Percentiles rank a stretch among this genome's conserved stretches.
Conservation (phyloP, 164 flowering plant species). For the Magnolia sinica region DNA sequence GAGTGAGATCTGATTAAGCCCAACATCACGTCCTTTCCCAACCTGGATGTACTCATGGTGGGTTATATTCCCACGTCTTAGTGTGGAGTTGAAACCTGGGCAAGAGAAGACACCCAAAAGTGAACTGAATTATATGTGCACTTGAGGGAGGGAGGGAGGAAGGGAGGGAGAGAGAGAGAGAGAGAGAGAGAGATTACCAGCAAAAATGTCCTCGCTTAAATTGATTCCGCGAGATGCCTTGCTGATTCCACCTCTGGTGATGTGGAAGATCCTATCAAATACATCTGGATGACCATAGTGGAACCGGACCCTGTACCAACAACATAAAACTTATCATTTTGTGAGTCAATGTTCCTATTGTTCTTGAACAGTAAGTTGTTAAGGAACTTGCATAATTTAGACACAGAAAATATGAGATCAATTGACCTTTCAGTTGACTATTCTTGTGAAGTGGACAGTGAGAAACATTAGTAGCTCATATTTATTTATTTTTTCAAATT, state of each 20-base stretch:
- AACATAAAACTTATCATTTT: neutral
- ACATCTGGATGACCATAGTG: conserved; percentile 99
- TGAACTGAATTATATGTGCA: neutral
- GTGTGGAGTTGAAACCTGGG: conserved; percentile 90
- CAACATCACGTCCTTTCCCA: conserved; percentile 98
- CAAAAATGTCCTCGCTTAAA: conserved; percentile 95
- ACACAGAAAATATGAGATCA: neutral
- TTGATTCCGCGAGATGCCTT: conserved; percentile 90
- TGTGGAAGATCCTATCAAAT: conserved; percentile 91
- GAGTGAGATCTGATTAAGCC: conserved; percentile 95
- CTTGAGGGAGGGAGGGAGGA: too few relatives aligned
- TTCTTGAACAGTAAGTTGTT: neutral
- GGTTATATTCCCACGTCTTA: conserved; percentile 88
- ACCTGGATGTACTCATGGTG: conserved; percentile 99
- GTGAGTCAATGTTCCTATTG: neutral
- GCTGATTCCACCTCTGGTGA: conserved; percentile 97
- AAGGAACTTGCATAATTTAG: neutral
- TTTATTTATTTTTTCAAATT: too few relatives aligned
- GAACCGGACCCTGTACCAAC: conserved; percentile 76
- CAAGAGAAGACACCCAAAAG: conserved; percentile 1
- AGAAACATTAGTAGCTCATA: too few relatives aligned
- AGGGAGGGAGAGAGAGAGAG: too few relatives aligned
- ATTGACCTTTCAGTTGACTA: neutral
- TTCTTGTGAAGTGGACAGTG: neutral
- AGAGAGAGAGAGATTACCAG: conserved; percentile 46